Percentiles rank a stretch among this genome's conserved stretches.
phyloP scores from a whole-genome alignment of 1,284 basidiomycete genomes.

The Austropuccinia psidii region DNA sequence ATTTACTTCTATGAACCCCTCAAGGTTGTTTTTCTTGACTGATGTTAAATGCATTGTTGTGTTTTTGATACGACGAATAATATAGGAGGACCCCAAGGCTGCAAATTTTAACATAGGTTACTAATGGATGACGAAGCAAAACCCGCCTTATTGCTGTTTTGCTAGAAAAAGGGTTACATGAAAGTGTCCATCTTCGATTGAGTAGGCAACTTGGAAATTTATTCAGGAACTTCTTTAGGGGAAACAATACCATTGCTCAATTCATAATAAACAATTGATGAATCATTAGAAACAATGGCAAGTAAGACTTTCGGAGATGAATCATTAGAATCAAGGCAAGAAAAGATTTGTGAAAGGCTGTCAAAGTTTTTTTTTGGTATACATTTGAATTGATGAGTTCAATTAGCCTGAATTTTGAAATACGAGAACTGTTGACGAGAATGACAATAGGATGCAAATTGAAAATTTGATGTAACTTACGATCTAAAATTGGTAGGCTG shows the following conservation, averaged over 20 bases:
- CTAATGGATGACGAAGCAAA: too few relatives aligned
- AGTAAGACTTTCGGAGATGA: constrained; percentile 26
- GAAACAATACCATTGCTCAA: constrained; percentile 40
- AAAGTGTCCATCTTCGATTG: too few relatives aligned
- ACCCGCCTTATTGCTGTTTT: too few relatives aligned
- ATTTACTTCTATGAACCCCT: too few relatives aligned
- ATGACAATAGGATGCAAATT: background rate
- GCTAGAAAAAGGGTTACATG: too few relatives aligned
- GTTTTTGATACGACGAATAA: too few relatives aligned
- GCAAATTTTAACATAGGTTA: too few relatives aligned
- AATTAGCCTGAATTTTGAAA: constrained; percentile 29
- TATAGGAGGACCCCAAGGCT: too few relatives aligned
- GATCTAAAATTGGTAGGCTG: constrained; percentile 13
- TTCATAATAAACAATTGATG: constrained; percentile 42
- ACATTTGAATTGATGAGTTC: background rate
- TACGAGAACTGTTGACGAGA: constrained; percentile 23
- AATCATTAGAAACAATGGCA: constrained; percentile 41
- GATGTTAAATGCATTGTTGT: too few relatives aligned
- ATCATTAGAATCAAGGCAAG: background rate
- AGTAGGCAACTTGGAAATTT: too few relatives aligned
- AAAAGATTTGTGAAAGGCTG: constrained; percentile 12
- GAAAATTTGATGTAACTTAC: background rate
- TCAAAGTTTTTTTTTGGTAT: background rate
- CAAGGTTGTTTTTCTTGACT: too few relatives aligned
- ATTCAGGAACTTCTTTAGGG: constrained; percentile 43